phyloP scores from a whole-genome alignment of 768 basidiomycete genomes.

The Sutorius australiensis region DNA sequence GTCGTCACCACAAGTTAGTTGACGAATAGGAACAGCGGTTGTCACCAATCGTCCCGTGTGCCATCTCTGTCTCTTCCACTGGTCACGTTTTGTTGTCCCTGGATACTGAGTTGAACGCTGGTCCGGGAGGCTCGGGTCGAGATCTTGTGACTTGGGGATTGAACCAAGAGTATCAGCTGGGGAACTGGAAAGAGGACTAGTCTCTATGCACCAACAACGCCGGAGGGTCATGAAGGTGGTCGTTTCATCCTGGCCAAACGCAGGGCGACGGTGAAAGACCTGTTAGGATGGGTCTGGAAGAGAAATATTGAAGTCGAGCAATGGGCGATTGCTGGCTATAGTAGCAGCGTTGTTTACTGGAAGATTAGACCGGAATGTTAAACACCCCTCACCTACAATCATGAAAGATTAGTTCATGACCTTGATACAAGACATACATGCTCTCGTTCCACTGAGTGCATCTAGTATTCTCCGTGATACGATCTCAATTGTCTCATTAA shows the following conservation, averaged over 20 bases:
- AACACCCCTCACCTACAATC: conserved; percentile 16
- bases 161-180: conserved; percentile 71
- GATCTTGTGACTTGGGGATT: conserved; percentile 74
- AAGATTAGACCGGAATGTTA: conserved; percentile 35
- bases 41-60: conserved; percentile 59
- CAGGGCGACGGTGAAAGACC: conserved; percentile 53
- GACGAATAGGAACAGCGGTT: conserved; percentile 59
- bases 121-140: conserved; percentile 48
- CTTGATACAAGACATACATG: no score
- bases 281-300: conserved; percentile 59
- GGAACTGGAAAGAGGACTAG: conserved; percentile 71
- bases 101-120: conserved; percentile 52
- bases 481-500: no score
- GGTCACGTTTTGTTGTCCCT: conserved; percentile 76
- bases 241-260: conserved; percentile 56
- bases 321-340: conserved; percentile 55
- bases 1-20: conserved; percentile 39
- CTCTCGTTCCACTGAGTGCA: neutral
- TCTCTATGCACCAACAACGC: conserved; percentile 47
- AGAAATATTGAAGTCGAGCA: conserved; percentile 62
- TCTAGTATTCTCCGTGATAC: no score
- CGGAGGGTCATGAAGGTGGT: conserved; percentile 50
- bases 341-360: conserved; percentile 70
- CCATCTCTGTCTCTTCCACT: conserved; percentile 64
- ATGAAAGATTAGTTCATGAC: conserved; percentile 18